phyloP scores from a whole-genome alignment of 768 basidiomycete genomes.

The Lactarius quietus region DNA sequence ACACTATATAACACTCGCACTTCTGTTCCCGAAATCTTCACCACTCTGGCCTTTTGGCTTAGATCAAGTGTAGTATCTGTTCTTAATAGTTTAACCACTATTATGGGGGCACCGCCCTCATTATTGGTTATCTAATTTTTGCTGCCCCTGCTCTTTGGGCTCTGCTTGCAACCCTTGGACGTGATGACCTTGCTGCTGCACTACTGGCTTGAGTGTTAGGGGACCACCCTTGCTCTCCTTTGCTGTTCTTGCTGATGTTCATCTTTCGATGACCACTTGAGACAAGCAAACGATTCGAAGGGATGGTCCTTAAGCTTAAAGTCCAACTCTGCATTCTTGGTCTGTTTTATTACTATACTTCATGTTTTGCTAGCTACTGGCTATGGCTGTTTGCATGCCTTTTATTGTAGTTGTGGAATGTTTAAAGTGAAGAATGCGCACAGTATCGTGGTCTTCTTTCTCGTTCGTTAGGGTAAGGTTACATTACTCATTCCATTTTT shows the following conservation, averaged over 20 bases:
- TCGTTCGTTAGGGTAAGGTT: too few relatives aligned
- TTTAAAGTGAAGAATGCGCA: too few relatives aligned
- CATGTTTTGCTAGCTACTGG: too few relatives aligned
- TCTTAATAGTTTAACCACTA: constrained; percentile 73
- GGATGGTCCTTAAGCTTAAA: background rate
- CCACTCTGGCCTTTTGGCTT: constrained; percentile 96
- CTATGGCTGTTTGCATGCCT: too few relatives aligned
- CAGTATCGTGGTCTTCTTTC: too few relatives aligned
- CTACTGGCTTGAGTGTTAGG: constrained; percentile 27
- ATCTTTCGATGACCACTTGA: constrained; percentile 2
- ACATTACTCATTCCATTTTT: too few relatives aligned
- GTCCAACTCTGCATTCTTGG: too few relatives aligned
- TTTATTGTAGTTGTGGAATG: too few relatives aligned
- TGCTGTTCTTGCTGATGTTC: constrained; percentile 14
- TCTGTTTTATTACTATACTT: background rate
- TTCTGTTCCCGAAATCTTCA: constrained; percentile 36
- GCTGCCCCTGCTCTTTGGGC: constrained; percentile 30
- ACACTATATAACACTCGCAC: constrained; percentile 10
- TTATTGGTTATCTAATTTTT: constrained; percentile 36
- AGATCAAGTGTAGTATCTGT: constrained; percentile 99
- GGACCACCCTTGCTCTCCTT: constrained; percentile 21
- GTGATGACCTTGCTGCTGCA: constrained; percentile 27
- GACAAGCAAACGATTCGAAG: constrained; percentile 17
- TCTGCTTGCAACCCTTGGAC: constrained; percentile 27
- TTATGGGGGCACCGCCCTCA: constrained; percentile 35